Evolutionary conservation across 108 stramenopile genomes (phyloP).

Genomic region (Aurantiochytrium sp.): DNA sequence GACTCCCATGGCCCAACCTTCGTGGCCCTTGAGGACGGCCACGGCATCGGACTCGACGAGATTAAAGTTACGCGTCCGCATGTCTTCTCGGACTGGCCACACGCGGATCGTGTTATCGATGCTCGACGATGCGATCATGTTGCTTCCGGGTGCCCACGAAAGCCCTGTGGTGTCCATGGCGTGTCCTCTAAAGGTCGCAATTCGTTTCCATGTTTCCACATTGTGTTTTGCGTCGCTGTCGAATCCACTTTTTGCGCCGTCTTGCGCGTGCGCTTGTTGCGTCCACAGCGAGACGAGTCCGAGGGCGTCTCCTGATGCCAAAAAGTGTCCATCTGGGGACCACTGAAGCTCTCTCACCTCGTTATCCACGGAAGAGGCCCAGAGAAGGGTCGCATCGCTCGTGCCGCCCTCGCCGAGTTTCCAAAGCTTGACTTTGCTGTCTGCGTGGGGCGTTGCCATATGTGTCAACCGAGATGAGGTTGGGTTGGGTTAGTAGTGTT

Average conservation of each 20-base stretch:
- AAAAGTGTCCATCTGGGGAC: background rate
- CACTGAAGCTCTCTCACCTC: background rate
- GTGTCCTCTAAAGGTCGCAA: background rate
- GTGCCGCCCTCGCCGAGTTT: no score
- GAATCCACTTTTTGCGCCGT: background rate
- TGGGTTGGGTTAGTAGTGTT: no score
- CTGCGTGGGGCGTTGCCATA: background rate
- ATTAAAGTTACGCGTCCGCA: background rate
- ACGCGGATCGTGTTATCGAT: background rate
- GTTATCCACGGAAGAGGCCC: background rate
- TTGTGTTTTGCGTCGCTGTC: background rate
- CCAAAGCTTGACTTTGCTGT: background rate
- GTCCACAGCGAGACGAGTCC: background rate
- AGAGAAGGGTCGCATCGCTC: background rate
- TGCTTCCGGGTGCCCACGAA: conserved; percentile 1
- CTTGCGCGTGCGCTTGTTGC: background rate
- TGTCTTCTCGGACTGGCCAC: background rate
- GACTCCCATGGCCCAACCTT: background rate
- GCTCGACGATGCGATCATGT: background rate
- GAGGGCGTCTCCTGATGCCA: background rate
- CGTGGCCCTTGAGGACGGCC: background rate
- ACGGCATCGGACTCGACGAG: background rate
- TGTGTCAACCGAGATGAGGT: no score
- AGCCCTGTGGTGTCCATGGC: background rate
- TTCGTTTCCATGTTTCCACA: background rate